Conservation (phyloP, 352 stramenopile species). For the Phytophthora sojae region DNA sequence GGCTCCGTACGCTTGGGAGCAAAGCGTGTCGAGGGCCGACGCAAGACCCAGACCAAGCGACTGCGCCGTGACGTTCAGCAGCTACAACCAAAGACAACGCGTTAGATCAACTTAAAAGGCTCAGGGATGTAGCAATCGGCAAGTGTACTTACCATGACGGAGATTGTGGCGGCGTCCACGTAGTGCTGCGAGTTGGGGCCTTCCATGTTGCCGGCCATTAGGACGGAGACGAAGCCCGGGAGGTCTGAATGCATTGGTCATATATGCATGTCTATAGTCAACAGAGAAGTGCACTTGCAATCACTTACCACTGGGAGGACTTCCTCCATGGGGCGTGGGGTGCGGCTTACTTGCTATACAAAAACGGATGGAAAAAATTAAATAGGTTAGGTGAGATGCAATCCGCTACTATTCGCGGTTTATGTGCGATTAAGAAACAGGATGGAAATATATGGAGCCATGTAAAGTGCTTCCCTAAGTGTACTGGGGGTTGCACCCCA, state of each 20-base stretch:
- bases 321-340: slow-evolving; percentile 12
- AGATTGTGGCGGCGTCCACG: slow-evolving; percentile 61
- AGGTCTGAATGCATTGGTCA: no score
- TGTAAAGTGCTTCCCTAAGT: no score
- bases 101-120: background rate
- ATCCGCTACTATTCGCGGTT: no score
- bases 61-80: slow-evolving; percentile 68
- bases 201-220: slow-evolving; percentile 68
- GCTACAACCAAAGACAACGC: slow-evolving; percentile 23
- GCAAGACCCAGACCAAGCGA: slow-evolving; percentile 63
- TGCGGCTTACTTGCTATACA: no score
- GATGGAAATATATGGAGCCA: no score
- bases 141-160: slow-evolving; percentile 45
- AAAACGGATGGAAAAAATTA: no score
- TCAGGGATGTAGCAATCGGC: no score
- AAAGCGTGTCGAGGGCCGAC: slow-evolving; percentile 80
- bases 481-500: no score
- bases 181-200: slow-evolving; percentile 57
- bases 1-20: slow-evolving; percentile 66
- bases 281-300: background rate
- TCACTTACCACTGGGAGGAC: slow-evolving; percentile 16
- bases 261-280: no score
- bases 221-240: slow-evolving; percentile 23
- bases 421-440: no score
- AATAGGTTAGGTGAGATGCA: no score